phyloP scores from a whole-genome alignment of 2,329 filamentous ascomycete species.

The Colletotrichum orbiculare region DNA sequence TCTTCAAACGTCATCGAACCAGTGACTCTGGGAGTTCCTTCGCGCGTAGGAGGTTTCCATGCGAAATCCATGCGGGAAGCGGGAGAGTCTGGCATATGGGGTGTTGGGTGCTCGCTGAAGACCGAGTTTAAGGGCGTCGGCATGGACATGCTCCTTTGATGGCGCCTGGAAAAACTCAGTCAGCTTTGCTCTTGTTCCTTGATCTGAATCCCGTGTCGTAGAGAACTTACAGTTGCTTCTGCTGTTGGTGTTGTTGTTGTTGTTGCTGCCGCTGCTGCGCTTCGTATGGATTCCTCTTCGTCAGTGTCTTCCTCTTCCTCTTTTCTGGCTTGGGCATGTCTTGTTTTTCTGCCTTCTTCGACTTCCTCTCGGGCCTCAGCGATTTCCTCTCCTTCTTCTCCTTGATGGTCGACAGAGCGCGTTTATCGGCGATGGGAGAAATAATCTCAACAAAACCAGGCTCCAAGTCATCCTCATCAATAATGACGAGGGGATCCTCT shows the following conservation, averaged over 20 bases:
- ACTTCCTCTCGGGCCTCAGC: neutral
- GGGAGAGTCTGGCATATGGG: neutral
- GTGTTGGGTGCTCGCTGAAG: constrained; percentile 2
- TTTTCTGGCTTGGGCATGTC: constrained; percentile 5
- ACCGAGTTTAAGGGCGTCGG: constrained; percentile 15
- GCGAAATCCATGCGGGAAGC: neutral
- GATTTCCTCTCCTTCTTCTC: neutral
- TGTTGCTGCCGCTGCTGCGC: neutral
- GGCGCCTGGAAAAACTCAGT: neutral
- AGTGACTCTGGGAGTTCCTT: neutral
- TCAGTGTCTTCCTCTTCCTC: constrained; percentile 15
- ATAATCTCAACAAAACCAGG: neutral
- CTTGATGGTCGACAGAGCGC: neutral
- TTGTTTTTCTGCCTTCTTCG: neutral
- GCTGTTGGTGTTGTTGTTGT: neutral
- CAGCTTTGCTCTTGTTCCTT: neutral
- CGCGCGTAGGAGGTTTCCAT: constrained; percentile 27
- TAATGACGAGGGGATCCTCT: neutral
- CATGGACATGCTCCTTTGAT: constrained; percentile 29
- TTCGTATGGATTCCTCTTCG: constrained; percentile 16
- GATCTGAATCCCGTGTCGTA: too few relatives aligned
- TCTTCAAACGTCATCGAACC: neutral
- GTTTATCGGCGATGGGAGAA: neutral
- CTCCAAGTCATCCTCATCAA: constrained; percentile 4
- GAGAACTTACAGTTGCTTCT: neutral